Percentiles rank a stretch among this genome's conserved stretches.
Evolutionary conservation across 306 rosid species (phyloP).

Genomic region (Acacia acuminata): DNA sequence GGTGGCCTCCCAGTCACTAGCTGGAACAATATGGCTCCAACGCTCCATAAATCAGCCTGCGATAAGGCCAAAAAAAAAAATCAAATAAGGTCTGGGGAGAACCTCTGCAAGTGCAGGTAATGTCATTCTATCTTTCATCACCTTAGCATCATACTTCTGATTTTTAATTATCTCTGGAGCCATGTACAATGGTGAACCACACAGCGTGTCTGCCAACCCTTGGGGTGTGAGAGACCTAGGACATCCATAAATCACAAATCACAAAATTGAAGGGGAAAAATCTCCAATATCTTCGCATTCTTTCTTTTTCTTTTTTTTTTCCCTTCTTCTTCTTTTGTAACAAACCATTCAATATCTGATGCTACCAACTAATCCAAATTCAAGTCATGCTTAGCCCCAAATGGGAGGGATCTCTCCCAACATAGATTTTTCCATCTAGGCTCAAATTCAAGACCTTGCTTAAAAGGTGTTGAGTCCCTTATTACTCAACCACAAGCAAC

Average conservation of each 20-base stretch:
- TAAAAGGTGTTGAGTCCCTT: not conserved
- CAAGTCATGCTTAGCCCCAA: not conserved
- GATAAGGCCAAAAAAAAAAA: too few relatives aligned
- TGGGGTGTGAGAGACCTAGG: conserved; percentile 77
- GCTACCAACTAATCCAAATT: not conserved
- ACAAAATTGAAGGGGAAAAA: conserved; percentile 7
- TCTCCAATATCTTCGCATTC: not conserved
- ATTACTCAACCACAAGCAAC: not conserved
- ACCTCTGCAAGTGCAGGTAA: conserved; percentile 11
- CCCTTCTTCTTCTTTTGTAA: not conserved
- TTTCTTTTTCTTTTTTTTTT: not conserved
- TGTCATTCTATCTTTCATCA: conserved; percentile 38
- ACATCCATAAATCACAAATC: conserved; percentile 34
- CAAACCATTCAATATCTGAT: not conserved
- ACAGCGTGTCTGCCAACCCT: conserved; percentile 80
- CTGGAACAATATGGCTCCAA: conserved; percentile 92
- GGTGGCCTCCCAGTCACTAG: conserved; percentile 92
- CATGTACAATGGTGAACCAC: conserved; percentile 99
- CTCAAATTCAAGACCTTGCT: not conserved
- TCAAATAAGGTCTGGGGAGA: not conserved
- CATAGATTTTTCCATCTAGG: not conserved
- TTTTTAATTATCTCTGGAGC: conserved; percentile 90
- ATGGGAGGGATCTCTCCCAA: not conserved
- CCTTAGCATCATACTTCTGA: conserved; percentile 88
- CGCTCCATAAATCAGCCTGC: conserved; percentile 99